A percentile compares a stretch with the other conserved stretches of the same genome.
Evolutionary conservation across 345 rosid species (phyloP).

Genomic region (Acer yangbiense): DNA sequence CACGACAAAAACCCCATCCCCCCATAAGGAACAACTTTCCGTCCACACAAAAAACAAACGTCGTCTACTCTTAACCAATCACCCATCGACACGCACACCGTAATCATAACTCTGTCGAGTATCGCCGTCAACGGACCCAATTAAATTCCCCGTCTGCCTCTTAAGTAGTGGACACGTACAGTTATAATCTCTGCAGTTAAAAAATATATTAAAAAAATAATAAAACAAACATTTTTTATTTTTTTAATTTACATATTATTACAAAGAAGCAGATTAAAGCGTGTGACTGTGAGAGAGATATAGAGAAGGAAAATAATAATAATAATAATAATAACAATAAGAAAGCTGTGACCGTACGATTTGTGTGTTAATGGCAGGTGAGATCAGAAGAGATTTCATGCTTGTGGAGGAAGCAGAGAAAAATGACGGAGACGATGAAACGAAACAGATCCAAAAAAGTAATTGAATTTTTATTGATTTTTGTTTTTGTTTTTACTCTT

Average conservation of each 20-base stretch:
- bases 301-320: background rate
- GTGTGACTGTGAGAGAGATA: conserved; percentile 10
- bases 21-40: conserved; percentile 45
- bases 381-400: conserved; percentile 6
- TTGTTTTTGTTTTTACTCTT: background rate
- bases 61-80: conserved; percentile 20
- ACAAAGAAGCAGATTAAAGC: background rate
- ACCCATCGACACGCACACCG: background rate
- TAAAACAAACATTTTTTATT: background rate
- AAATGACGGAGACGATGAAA: conserved; percentile 13
- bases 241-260: background rate
- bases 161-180: conserved; percentile 22
- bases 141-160: conserved; percentile 20
- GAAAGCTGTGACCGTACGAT: conserved; percentile 7
- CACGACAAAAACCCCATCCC: conserved; percentile 44
- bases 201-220: background rate
- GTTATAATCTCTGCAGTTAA: background rate
- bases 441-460: conserved; percentile 10
- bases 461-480: background rate
- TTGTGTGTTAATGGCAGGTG: conserved; percentile 15
- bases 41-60: conserved; percentile 24
- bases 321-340: background rate
- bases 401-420: background rate
- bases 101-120: background rate
- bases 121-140: conserved; percentile 15